These are phyloP conservation scores for Comarum palustre DNA, from an alignment of 306 rosid genomes.

Conservation along the genomic window DNA sequence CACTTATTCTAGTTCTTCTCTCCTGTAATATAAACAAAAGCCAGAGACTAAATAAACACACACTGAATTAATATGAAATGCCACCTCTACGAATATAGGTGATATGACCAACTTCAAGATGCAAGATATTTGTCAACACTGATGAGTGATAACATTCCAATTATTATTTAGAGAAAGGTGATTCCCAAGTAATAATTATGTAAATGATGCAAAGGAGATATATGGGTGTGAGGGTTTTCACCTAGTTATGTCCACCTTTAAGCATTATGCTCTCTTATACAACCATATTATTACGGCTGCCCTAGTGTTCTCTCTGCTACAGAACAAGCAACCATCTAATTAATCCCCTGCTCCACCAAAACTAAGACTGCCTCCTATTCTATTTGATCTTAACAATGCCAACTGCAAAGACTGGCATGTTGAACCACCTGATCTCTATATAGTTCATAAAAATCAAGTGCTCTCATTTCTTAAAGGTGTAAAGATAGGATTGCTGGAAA, in stretches of 20 bases:
- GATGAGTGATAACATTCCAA: not conserved
- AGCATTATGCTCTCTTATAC: not conserved
- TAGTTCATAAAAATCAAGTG: not conserved
- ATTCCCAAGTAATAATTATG: not conserved
- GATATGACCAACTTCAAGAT: not conserved
- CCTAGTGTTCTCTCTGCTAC: not conserved
- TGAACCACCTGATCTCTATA: not conserved
- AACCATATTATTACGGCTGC: not conserved
- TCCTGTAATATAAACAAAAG: constrained; percentile 40
- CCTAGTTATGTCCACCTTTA: not conserved
- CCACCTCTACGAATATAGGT: not conserved
- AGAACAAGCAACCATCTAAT: not conserved
- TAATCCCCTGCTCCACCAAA: not conserved
- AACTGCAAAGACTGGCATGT: not conserved
- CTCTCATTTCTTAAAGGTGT: not conserved
- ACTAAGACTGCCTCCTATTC: not conserved
- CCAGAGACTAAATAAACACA: not conserved
- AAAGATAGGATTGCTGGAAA: not conserved
- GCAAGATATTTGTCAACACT: not conserved
- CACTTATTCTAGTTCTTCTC: constrained; percentile 89
- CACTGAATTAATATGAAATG: not conserved
- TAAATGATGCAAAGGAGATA: not conserved
- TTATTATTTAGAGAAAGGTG: not conserved
- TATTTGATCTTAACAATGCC: not conserved
- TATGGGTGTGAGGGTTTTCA: not conserved